phyloP scores from a whole-genome alignment of 257 asterid species.

The Eucommia ulmoides region DNA sequence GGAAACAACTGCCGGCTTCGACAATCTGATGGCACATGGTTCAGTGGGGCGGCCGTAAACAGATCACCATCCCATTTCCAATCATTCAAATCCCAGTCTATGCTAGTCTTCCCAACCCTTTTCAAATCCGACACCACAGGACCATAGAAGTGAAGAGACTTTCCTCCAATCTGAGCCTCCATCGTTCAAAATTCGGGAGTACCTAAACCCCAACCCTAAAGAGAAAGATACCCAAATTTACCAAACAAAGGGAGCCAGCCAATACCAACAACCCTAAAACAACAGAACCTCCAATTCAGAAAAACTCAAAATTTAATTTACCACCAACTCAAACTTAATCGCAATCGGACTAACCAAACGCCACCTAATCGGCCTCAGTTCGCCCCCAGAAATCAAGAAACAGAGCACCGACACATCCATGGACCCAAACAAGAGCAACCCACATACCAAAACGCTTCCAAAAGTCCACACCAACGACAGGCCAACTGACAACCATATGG shows the following conservation, averaged over 20 bases:
- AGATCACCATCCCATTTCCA: slow-evolving; percentile 96
- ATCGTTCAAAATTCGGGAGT: slow-evolving; percentile 10
- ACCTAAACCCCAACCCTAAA: neutral
- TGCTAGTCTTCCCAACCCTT: slow-evolving; percentile 41
- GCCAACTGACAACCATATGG: no score
- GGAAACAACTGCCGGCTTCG: slow-evolving; percentile 47
- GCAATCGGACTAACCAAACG: neutral
- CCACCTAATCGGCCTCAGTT: slow-evolving; percentile 1
- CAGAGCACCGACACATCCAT: slow-evolving; percentile 4
- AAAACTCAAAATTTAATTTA: neutral
- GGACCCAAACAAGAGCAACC: slow-evolving; percentile 11
- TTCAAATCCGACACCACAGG: slow-evolving; percentile 39
- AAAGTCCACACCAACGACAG: no score
- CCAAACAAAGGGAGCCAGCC: neutral
- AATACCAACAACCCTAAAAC: neutral
- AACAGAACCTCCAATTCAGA: neutral
- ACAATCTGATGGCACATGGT: slow-evolving; percentile 43
- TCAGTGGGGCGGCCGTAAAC: slow-evolving; percentile 46
- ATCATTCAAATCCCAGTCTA: slow-evolving; percentile 80
- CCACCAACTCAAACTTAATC: neutral
- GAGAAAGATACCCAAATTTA: neutral
- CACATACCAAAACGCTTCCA: slow-evolving; percentile 3
- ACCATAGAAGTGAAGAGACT: slow-evolving; percentile 14
- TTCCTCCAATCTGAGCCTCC: slow-evolving; percentile 31
- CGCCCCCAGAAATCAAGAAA: neutral